Base-by-base conservation (phyloP, 352 stramenopile species). In the Phytophthora pinifolia region DNA sequence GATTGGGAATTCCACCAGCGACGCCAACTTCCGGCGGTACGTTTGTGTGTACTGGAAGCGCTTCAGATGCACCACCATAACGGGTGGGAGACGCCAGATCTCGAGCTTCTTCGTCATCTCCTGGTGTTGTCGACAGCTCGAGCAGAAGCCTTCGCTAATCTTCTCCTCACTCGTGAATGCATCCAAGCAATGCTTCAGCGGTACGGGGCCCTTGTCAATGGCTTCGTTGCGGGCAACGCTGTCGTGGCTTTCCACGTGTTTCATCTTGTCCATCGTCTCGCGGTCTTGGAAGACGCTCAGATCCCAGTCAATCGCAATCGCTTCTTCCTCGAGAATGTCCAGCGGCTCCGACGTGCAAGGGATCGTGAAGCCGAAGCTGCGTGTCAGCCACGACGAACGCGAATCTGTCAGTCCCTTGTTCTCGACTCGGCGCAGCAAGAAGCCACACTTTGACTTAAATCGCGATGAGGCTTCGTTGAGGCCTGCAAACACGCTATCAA, bases 41-140 rank as follows among this genome's bases (percentile, higher is more conserved):
- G 86, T 97, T 43, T 98, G 85, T 7, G 91, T 97, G 73, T 98
- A 99, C 63, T 98, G 91, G 68, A 99, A 99, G 36, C 98, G 86
- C 82, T 99, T 99, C 31, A 99, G 75, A 68, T 99, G 96, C 25
- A 99, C 74, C 17, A 99, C 97, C 57, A 99, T 95, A 10, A 99
- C 96, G 9, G 97, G 95, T 1, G 97, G 97, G 4, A 97, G 70
- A 20, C 92, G 88, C 82, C 96, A 99, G 13, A 99, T 89, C 66
- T 98, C 92, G 30, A 99, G 83, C 66, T 99, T 97, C 75, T 99
- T 99, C 60, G 93, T 99, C 57, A 98, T 98, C 51, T 97, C 86
- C 39, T 97, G 84, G 54, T 98, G 92, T 43, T 96, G 67, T 42
- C 98, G 91, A 66, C 97, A 99, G 59, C 88, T 96, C 18, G 89